A percentile compares a stretch with the other conserved stretches of the same genome.
Evolutionary conservation across 129 eudicot species (phyloP).

Genomic region (Arctium minus): DNA sequence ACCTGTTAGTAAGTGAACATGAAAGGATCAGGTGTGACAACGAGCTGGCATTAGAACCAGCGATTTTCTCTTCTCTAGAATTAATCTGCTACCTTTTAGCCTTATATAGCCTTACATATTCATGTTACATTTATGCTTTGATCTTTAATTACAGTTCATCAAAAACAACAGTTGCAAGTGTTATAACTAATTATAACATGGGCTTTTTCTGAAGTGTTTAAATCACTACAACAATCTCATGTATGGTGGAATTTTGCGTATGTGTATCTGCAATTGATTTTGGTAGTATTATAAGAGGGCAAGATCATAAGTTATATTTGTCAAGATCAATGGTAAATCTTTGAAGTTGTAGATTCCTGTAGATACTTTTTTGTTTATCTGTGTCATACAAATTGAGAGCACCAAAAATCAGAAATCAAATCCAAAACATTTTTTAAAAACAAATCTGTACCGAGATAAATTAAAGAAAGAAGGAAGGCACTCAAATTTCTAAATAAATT

Average conservation of each 20-base stretch:
- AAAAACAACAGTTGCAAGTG: no score
- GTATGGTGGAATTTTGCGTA: not conserved
- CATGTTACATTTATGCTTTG: no score
- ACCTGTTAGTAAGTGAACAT: no score
- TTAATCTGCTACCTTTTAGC: no score
- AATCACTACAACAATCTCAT: not conserved
- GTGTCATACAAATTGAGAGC: not conserved
- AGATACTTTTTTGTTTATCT: not conserved
- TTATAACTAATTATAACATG: no score
- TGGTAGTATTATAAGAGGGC: not conserved
- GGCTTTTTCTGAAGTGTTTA: no score
- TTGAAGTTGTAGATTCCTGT: not conserved
- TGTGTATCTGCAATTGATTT: not conserved
- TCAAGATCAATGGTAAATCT: not conserved
- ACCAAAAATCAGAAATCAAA: not conserved
- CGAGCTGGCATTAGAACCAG: no score
- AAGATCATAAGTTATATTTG: not conserved
- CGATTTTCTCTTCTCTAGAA: no score
- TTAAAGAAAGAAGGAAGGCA: not conserved
- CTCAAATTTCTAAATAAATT: not conserved
- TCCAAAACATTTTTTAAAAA: not conserved
- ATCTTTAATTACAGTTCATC: no score
- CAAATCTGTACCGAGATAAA: no score
- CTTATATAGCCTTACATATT: no score
- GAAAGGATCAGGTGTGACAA: no score